Evolutionary conservation across 2,329 filamentous ascomycete species (phyloP).

Genomic region (Trichothecium roseum): DNA sequence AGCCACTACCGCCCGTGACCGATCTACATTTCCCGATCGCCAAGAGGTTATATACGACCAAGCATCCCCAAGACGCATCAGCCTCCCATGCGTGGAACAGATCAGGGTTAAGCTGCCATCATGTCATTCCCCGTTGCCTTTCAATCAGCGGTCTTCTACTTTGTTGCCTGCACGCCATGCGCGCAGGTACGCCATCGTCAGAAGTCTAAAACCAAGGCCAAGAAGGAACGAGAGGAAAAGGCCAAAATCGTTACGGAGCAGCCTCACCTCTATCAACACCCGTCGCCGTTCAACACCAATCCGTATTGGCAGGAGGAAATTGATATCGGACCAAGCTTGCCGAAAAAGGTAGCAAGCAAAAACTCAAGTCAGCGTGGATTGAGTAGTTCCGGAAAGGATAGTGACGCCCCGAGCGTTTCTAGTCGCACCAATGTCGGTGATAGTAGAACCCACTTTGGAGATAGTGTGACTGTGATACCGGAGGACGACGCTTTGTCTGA

Average conservation of each 20-base stretch:
- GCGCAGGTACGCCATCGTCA: slow-evolving; percentile 58
- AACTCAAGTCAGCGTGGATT: slow-evolving; percentile 50
- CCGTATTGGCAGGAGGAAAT: slow-evolving; percentile 86
- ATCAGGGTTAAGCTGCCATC: slow-evolving; percentile 6
- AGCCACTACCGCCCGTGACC: not conserved
- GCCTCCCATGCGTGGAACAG: too few relatives aligned
- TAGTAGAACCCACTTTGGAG: slow-evolving; percentile 1
- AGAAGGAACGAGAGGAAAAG: slow-evolving; percentile 56
- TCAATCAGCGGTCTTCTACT: slow-evolving; percentile 70
- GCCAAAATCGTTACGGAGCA: slow-evolving; percentile 56
- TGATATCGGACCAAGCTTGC: slow-evolving; percentile 63
- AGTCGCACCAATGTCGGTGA: slow-evolving; percentile 22
- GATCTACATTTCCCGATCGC: slow-evolving; percentile 1
- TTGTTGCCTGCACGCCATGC: slow-evolving; percentile 71
- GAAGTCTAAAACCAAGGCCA: slow-evolving; percentile 60
- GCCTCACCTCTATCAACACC: slow-evolving; percentile 67
- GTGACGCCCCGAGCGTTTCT: slow-evolving; percentile 29
- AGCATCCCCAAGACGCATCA: too few relatives aligned
- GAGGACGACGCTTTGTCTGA: slow-evolving; percentile 27
- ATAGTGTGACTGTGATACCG: slow-evolving; percentile 32
- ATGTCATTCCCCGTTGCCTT: slow-evolving; percentile 47
- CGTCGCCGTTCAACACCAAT: slow-evolving; percentile 75
- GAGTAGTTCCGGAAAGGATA: slow-evolving; percentile 47
- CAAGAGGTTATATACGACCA: not conserved
- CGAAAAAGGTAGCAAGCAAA: slow-evolving; percentile 49